Percentiles rank a stretch among this genome's conserved stretches.
Conservation (phyloP, 352 stramenopile genomes). For the Globisporangium irregulare region DNA sequence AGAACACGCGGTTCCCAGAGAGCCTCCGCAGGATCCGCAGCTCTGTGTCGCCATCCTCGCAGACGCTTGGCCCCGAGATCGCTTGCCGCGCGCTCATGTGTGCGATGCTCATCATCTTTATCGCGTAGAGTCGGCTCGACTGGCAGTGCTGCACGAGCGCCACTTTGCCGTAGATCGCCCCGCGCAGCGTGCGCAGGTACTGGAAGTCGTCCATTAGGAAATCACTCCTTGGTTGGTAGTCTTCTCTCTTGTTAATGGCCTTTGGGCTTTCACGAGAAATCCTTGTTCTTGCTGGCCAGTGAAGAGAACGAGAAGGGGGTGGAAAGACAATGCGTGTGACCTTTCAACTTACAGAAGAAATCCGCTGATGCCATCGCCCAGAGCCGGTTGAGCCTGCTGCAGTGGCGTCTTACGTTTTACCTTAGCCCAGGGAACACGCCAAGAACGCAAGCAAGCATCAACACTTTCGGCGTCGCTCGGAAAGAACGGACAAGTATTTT, state of each 20-base stretch:
- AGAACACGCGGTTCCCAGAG: conserved; percentile 27
- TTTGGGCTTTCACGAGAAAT: too few species aligned
- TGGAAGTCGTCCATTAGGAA: conserved; percentile 42
- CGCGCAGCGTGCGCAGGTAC: conserved; percentile 38
- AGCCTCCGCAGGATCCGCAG: conserved; percentile 41
- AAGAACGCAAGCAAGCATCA: too few species aligned
- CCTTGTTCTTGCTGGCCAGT: too few species aligned
- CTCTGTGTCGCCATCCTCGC: conserved; percentile 44
- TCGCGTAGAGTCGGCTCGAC: conserved; percentile 35
- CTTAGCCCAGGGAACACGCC: too few species aligned
- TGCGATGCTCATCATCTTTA: conserved; percentile 67
- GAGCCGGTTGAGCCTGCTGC: too few species aligned
- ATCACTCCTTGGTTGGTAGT: neutral
- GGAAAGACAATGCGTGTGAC: too few species aligned
- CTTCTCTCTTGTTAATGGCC: neutral
- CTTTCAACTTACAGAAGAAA: too few species aligned
- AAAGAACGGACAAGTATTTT: too few species aligned
- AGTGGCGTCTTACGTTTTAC: too few species aligned
- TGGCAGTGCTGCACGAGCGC: conserved; percentile 20
- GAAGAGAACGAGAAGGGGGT: too few species aligned
- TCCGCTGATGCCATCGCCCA: too few species aligned
- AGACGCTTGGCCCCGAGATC: conserved; percentile 34
- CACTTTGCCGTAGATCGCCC: conserved; percentile 28
- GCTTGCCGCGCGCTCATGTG: conserved; percentile 46
- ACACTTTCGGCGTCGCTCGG: too few species aligned